Evolutionary conservation across 495 filamentous ascomycete species (phyloP), one percentile per base, ranked within the genome.

Genomic region (Neurospora sp.): DNA sequence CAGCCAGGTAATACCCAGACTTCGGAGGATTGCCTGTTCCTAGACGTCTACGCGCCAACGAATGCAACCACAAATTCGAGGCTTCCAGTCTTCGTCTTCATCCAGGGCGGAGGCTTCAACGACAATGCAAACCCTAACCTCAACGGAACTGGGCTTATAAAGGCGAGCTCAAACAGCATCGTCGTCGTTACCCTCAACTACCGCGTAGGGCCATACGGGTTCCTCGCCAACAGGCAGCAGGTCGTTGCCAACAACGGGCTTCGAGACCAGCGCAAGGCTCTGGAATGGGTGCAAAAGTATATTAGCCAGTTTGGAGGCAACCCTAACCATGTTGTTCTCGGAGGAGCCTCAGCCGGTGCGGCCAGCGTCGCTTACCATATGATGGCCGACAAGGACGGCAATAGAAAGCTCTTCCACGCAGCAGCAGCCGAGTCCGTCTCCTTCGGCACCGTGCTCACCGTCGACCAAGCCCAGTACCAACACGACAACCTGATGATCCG

Each of bases 121-220:
- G 59, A 68, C 1, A 84, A 89, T 73, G 83, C 86, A 35, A 90
- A 90, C 77, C 79, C 87, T 0, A 89, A 92, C 76, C 86, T 87
- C 73, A 89, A 93, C 75, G 91, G 87, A 0, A 85, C 82, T 4
- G 83, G 82, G 8, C 79, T 93, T n/a, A 82, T 93, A 71, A 69
- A 82, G 75, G 87, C 87, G 0, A 87, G 87, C 8, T 83, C 82
- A 4, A 79, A 83, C 70, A 82, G 85, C 48, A 89, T 94, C 53
- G 81, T 94, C 1, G 83, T 93, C 6, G 89, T 94, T 16, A 90
- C 85, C 45, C 89, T 93, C 81, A 94, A 93, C 78, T 86, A 85
- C 74, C 89, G 91, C 9, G 90, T 93, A 16, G 91, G 91, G 0
- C 85, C 89, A 0, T 91, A 87, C 76, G 91, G 92, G 0, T 93